Conservation (phyloP, 805 yeast genomes). For the Kuraishia capsulata region DNA sequence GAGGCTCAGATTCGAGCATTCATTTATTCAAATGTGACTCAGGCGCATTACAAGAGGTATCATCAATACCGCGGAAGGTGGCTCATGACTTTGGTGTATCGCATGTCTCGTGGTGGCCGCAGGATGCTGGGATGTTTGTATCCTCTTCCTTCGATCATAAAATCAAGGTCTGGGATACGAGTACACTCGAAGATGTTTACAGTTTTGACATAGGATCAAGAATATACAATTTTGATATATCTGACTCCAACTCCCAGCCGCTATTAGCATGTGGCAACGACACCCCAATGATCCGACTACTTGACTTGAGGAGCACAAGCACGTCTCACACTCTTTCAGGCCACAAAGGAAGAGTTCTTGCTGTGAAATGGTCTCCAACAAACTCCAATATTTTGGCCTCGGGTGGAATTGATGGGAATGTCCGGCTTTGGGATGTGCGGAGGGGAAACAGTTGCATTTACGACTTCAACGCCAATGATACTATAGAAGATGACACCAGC, state of each 20-base stretch:
- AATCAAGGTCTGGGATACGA: constrained; percentile 77
- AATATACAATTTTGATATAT: constrained; percentile 60
- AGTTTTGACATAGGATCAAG: constrained; percentile 52
- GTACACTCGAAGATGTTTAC: constrained; percentile 54
- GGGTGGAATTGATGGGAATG: constrained; percentile 77
- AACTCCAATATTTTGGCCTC: constrained; percentile 55
- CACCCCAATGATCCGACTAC: constrained; percentile 55
- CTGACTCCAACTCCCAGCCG: constrained; percentile 34
- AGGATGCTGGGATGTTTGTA: constrained; percentile 78
- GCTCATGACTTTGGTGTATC: constrained; percentile 72
- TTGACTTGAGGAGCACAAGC: constrained; percentile 68
- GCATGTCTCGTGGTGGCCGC: constrained; percentile 78
- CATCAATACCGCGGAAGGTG: constrained; percentile 18
- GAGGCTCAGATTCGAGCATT: constrained; percentile 63
- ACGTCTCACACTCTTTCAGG: constrained; percentile 65
- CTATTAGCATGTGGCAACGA: constrained; percentile 66
- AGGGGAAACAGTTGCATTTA: constrained; percentile 55
- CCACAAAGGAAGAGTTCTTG: constrained; percentile 44
- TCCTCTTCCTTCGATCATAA: constrained; percentile 74
- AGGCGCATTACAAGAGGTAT: constrained; percentile 7
- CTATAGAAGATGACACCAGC: constrained; percentile 4
- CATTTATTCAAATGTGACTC: constrained; percentile 39
- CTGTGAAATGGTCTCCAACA: constrained; percentile 71
- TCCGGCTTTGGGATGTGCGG: constrained; percentile 81
- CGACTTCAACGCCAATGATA: constrained; percentile 37